These are phyloP conservation scores for Mycena crocata DNA, from an alignment of 768 basidiomycete genomes.

Conservation along the genomic window DNA sequence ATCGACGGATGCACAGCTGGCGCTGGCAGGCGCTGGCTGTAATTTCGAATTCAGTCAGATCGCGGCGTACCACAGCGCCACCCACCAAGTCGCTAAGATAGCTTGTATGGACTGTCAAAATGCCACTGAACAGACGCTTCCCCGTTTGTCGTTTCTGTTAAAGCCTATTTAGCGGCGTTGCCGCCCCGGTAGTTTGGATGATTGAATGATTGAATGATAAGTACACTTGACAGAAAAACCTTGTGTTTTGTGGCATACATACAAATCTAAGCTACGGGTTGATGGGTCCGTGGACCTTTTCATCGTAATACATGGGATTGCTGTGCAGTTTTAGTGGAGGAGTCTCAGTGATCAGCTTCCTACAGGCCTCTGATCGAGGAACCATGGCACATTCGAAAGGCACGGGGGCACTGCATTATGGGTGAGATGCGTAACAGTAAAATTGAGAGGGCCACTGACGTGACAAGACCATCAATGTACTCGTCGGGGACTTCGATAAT, in stretches of 20 bases:
- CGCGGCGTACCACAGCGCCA: too few relatives aligned
- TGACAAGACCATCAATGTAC: constrained; percentile 34
- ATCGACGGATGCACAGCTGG: too few relatives aligned
- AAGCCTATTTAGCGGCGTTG: too few relatives aligned
- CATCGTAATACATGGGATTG: constrained; percentile 31
- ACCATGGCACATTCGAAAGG: constrained; percentile 35
- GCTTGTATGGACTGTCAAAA: too few relatives aligned
- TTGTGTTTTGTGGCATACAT: too few relatives aligned
- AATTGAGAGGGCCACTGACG: constrained; percentile 17
- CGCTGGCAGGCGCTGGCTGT: too few relatives aligned
- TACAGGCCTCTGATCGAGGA: constrained; percentile 30
- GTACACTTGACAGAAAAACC: too few relatives aligned
- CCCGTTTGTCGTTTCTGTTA: too few relatives aligned
- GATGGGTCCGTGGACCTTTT: constrained; percentile 18
- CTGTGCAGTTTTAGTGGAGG: constrained; percentile 29
- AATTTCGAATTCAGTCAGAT: too few relatives aligned
- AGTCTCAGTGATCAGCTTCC: constrained; percentile 29
- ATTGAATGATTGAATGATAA: not conserved
- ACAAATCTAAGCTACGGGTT: not conserved
- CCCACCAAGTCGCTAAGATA: too few relatives aligned
- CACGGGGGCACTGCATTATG: constrained; percentile 28
- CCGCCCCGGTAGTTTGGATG: too few relatives aligned
- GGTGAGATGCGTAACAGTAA: not conserved
- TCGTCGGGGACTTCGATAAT: constrained; percentile 30
- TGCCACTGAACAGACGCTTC: too few relatives aligned